Percentiles rank a stretch among this genome's conserved stretches.
Evolutionary conservation across 768 basidiomycete species (phyloP).

Genomic region (Collybia sp.): DNA sequence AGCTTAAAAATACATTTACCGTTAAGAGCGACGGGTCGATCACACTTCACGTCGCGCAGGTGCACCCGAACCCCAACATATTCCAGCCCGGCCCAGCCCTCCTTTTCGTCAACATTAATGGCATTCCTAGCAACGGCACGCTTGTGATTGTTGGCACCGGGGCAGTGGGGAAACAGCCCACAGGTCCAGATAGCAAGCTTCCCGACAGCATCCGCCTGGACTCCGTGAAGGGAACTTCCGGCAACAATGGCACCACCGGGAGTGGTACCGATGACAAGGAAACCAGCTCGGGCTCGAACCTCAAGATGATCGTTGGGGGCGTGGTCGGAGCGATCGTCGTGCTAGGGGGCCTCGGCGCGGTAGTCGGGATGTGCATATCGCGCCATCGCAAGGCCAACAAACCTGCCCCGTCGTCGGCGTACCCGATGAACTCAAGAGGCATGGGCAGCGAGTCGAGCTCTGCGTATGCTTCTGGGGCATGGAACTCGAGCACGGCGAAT

Average conservation of each 20-base stretch:
- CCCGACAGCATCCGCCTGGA: constrained; percentile 44
- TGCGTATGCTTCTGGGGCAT: constrained; percentile 66
- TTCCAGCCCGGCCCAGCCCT: constrained; percentile 88
- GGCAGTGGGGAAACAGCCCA: constrained; percentile 67
- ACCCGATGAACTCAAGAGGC: constrained; percentile 5
- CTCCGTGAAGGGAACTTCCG: constrained; percentile 32
- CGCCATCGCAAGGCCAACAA: constrained; percentile 44
- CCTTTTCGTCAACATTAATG: constrained; percentile 78
- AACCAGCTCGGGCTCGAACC: constrained; percentile 19
- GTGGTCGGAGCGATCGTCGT: constrained; percentile 44
- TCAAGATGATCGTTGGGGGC: constrained; percentile 38
- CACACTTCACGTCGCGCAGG: constrained; percentile 74
- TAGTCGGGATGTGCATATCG: constrained; percentile 41
- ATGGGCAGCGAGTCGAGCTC: constrained; percentile 48
- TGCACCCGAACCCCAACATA: constrained; percentile 79
- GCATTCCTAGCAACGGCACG: constrained; percentile 78
- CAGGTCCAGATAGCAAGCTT: constrained; percentile 33
- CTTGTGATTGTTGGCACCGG: constrained; percentile 80
- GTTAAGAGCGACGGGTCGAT: constrained; percentile 76
- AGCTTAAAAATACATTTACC: constrained; percentile 83
- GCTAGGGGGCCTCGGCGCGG: constrained; percentile 41
- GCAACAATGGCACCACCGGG: constrained; percentile 10
- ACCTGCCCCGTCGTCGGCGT: constrained; percentile 16
- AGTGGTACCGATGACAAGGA: constrained; percentile 5
- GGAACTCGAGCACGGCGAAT: constrained; percentile 53